These are phyloP conservation scores for Conticribra weissflogii DNA, from an alignment of 108 stramenopile genomes.

Conservation along the genomic window DNA sequence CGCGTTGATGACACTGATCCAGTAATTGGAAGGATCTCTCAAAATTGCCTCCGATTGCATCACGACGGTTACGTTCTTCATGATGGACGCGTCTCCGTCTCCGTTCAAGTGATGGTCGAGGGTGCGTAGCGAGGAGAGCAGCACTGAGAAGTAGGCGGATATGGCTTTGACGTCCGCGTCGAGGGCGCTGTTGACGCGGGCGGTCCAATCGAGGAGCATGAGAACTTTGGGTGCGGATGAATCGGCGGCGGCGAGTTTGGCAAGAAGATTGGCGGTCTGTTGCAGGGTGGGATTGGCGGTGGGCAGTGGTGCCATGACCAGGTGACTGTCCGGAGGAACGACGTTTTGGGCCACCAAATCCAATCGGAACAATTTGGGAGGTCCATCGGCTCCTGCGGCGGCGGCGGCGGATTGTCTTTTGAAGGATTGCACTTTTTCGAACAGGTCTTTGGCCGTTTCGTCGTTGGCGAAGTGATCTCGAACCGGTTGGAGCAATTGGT, in stretches of 20 bases:
- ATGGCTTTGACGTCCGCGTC: slow-evolving; percentile 85
- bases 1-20: slow-evolving; percentile 93
- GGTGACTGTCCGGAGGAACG: slow-evolving; percentile 65
- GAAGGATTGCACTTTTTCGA: slow-evolving; percentile 89
- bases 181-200: slow-evolving; percentile 76
- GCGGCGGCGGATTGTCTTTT: slow-evolving; percentile 49
- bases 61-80: slow-evolving; percentile 76
- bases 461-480: slow-evolving; percentile 92
- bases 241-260: slow-evolving; percentile 27
- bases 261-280: slow-evolving; percentile 68
- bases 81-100: slow-evolving; percentile 26
- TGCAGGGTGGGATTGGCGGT: slow-evolving; percentile 72
- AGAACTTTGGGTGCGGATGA: slow-evolving; percentile 60
- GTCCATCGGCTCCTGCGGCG: slow-evolving; percentile 39
- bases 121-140: slow-evolving; percentile 65
- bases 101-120: slow-evolving; percentile 56
- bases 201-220: slow-evolving; percentile 86
- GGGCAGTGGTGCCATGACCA: slow-evolving; percentile 88
- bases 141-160: slow-evolving; percentile 71
- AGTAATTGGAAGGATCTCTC: slow-evolving; percentile 90
- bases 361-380: slow-evolving; percentile 60
- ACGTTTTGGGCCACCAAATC: slow-evolving; percentile 66
- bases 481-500: slow-evolving; percentile 94
- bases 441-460: slow-evolving; percentile 84
- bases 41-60: slow-evolving; percentile 88